Base-by-base conservation (phyloP, 345 rosid species). In the Gossypium bickii region DNA sequence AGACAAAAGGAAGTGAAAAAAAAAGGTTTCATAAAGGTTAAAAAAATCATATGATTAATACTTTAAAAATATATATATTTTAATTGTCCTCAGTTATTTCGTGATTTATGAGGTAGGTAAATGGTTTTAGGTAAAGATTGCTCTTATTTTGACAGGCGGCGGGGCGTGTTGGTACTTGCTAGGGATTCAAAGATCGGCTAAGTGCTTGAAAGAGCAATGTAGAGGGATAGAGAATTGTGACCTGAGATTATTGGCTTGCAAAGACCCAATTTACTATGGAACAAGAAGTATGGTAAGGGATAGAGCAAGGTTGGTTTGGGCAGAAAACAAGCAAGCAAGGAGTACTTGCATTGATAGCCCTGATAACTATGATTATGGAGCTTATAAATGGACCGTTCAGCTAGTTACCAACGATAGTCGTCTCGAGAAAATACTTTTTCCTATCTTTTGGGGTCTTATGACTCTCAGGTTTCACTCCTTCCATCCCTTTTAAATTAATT, bases 381-480 rank as follows among this genome's bases (percentile, higher is more conserved):
- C 94, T 56, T 94, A 92, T 81, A 83, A 89, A 62, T 94, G 98
- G 98, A 92, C 97, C 29, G 86, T 94, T 80, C 97, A 92, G 80
- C 90, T 92, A 38, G 92, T 94, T 20, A 79, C 88, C 10, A 91
- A 92, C 27, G 90, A 86, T 24, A 94, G 81, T 76, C 86, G 95
- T 2, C 83, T 91, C 81, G 99, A 95, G 86, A 95, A 95, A 83
- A 87, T 95, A 25, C 90, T 92, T 18, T 89, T 95, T 38, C 98
- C 99, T 10, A 88, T 95, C 78, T 95, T 92, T 20, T 95, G 99
- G 99, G 99, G 92, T 74, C 87, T 95, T 47, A 95, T 95, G 99
- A 95, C 99, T 71, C 88, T 94, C 72, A 94, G 97, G 98, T 92
- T 25, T 81, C 68, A 1, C 0, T 7, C 9, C 24, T 24, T 13